Evolutionary conservation across 495 filamentous ascomycete species (phyloP).

Genomic region (Penicillium desertorum): DNA sequence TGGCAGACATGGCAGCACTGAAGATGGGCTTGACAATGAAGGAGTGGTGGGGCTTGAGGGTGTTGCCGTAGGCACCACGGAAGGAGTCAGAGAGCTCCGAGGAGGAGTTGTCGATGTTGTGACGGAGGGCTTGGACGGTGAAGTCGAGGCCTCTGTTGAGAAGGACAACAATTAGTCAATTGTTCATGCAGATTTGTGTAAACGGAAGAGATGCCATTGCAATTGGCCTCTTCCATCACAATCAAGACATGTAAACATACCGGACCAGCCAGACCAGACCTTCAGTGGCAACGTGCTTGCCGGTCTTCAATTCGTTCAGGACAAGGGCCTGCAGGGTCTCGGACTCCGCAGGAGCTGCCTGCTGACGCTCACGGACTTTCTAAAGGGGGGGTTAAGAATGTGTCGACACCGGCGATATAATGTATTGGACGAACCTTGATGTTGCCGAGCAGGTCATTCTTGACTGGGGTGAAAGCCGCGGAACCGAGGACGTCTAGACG

Average conservation of each 20-base stretch:
- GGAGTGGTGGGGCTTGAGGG: conserved; percentile 87
- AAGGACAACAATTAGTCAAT: conserved; percentile 5
- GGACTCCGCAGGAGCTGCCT: conserved; percentile 72
- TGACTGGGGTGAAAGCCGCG: conserved; percentile 79
- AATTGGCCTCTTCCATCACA: not conserved
- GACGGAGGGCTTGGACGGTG: conserved; percentile 77
- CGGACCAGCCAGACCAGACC: conserved; percentile 89
- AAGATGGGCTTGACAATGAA: conserved; percentile 87
- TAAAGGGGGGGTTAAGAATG: conserved; percentile 38
- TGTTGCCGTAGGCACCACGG: conserved; percentile 75
- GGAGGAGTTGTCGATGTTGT: conserved; percentile 62
- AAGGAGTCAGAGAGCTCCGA: conserved; percentile 85
- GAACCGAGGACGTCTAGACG: conserved; percentile 74
- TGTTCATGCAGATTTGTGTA: not conserved
- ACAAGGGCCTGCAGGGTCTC: conserved; percentile 80
- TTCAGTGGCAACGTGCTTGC: conserved; percentile 82
- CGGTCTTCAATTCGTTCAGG: conserved; percentile 78
- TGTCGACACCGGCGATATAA: conserved; percentile 9
- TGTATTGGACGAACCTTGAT: conserved; percentile 65
- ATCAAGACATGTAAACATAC: conserved; percentile 49
- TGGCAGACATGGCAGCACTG: conserved; percentile 85
- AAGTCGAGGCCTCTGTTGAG: conserved; percentile 82
- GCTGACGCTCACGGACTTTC: conserved; percentile 89
- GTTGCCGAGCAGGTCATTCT: conserved; percentile 87
- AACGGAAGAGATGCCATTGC: not conserved